These are phyloP conservation scores for Ophiostoma sp. DNA, from an alignment of 2,329 filamentous ascomycete species.

Conservation along the genomic window DNA sequence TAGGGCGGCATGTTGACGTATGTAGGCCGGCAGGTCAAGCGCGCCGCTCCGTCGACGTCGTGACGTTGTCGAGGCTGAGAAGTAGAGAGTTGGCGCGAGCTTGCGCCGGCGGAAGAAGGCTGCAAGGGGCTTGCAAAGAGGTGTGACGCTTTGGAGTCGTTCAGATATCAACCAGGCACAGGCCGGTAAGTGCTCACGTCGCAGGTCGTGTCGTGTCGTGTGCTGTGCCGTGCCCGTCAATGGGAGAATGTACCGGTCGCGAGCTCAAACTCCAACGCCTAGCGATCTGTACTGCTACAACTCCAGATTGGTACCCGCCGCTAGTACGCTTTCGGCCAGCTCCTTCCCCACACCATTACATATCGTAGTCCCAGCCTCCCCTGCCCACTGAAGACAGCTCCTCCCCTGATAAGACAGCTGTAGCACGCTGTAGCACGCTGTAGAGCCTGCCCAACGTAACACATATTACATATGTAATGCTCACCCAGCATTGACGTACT, in stretches of 20 bases:
- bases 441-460: background rate
- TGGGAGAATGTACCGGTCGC: background rate
- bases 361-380: slow-evolving; percentile 4
- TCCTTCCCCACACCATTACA: slow-evolving; percentile 11
- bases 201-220: background rate
- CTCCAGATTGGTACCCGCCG: background rate
- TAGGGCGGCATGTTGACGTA: slow-evolving; percentile 27
- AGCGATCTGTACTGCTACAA: background rate
- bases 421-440: slow-evolving; percentile 4
- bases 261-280: background rate
- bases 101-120: too few species aligned
- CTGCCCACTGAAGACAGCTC: slow-evolving; percentile 1
- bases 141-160: too few species aligned
- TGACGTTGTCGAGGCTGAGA: background rate
- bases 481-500: background rate
- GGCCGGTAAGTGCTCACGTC: too few species aligned
- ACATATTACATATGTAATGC: slow-evolving; percentile 1
- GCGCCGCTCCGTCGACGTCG: background rate
- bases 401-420: background rate
- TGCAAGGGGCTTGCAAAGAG: too few species aligned
- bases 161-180: too few species aligned
- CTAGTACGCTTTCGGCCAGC: slow-evolving; percentile 8
- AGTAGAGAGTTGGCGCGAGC: too few species aligned
- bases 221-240: background rate
- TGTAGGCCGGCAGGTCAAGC: background rate